phyloP scores from a whole-genome alignment of 2,329 filamentous ascomycete species.

The Ilyonectria sp. region DNA sequence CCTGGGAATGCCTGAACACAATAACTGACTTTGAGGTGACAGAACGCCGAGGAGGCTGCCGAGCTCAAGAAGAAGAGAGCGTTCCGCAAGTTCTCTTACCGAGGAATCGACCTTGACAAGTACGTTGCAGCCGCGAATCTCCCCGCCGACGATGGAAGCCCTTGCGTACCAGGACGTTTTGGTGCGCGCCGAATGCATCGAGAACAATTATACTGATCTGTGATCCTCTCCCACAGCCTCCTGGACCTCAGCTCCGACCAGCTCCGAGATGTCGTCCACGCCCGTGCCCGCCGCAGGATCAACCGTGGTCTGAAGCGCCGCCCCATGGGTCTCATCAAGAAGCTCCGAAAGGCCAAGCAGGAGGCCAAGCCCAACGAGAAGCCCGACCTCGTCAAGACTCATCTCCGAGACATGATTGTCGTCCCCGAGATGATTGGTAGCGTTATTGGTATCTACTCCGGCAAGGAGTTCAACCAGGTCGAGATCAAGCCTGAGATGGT shows the following conservation, averaged over 20 bases:
- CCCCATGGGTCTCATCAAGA: slow-evolving; percentile 99
- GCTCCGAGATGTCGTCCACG: slow-evolving; percentile 99
- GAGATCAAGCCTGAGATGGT: slow-evolving; percentile 99
- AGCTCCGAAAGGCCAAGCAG: slow-evolving; percentile 99
- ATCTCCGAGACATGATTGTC: slow-evolving; percentile 99
- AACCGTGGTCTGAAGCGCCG: slow-evolving; percentile 99
- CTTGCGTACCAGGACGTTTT: slow-evolving; percentile 18
- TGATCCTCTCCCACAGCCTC: slow-evolving; percentile 74
- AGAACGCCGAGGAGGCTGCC: slow-evolving; percentile 98
- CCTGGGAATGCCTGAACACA: slow-evolving; percentile 28
- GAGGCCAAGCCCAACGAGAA: slow-evolving; percentile 99
- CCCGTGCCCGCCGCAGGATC: slow-evolving; percentile 98
- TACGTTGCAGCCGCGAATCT: slow-evolving; percentile 68
- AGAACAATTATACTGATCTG: slow-evolving; percentile 42
- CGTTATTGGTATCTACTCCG: slow-evolving; percentile 99
- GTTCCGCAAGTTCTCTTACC: slow-evolving; percentile 99
- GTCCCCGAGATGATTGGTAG: slow-evolving; percentile 99
- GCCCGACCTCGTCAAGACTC: slow-evolving; percentile 99
- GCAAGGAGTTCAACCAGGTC: slow-evolving; percentile 99
- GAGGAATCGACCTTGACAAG: slow-evolving; percentile 99
- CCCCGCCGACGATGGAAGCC: slow-evolving; percentile 36
- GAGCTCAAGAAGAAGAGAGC: slow-evolving; percentile 99
- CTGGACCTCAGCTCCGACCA: slow-evolving; percentile 98
- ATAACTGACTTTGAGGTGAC: slow-evolving; percentile 51
- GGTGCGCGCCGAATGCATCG: slow-evolving; percentile 19